Conservation (phyloP, 345 rosid species). For the Gossypium mustelinum region DNA sequence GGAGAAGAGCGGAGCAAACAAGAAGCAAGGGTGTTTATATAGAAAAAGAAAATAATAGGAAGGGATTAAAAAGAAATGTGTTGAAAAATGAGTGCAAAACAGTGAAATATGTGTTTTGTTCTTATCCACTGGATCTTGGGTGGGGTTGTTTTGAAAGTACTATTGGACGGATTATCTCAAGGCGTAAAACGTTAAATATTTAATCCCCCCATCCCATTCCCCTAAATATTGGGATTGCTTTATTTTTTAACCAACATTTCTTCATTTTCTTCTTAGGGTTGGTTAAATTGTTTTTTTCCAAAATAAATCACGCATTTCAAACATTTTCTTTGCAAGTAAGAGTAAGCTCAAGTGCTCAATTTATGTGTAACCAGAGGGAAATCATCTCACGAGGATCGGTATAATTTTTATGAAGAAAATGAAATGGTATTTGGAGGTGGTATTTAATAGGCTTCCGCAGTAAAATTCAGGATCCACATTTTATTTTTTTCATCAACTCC, state of each 20-base stretch:
- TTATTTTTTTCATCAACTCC: too few species aligned
- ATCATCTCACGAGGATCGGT: too few species aligned
- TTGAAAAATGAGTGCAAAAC: conserved; percentile 11
- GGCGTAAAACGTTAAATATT: neutral
- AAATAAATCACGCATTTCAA: neutral
- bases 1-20: neutral
- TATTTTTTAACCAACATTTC: neutral
- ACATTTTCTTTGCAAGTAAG: neutral
- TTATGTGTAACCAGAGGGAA: neutral
- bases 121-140: conserved; percentile 7
- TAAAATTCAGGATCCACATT: too few species aligned
- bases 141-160: neutral
- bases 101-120: neutral
- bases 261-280: neutral
- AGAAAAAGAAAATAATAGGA: conserved; percentile 5
- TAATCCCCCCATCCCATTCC: neutral
- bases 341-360: neutral
- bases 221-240: neutral
- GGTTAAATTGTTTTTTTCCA: neutral
- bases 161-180: neutral
- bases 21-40: conserved; percentile 25
- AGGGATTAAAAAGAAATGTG: too few species aligned
- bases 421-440: neutral
- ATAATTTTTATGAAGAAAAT: too few species aligned
- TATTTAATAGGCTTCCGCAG: too few species aligned